Evolutionary conservation across 441 rosid genomes (phyloP).

Genomic region (Adansonia gregorii): DNA sequence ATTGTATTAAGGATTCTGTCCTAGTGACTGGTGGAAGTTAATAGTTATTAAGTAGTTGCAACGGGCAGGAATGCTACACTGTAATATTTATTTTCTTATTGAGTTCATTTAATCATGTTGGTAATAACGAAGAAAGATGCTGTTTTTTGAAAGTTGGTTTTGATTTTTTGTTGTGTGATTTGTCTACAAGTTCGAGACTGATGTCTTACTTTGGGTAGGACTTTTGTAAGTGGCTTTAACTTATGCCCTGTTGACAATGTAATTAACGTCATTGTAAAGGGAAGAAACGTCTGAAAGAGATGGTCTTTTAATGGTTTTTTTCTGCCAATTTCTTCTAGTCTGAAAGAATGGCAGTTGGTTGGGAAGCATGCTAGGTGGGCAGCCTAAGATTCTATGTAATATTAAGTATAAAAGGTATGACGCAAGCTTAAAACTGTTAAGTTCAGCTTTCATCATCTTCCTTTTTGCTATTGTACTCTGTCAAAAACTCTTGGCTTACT

Average conservation of each 20-base stretch:
- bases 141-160: slow-evolving; percentile 13
- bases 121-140: slow-evolving; percentile 44
- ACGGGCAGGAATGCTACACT: slow-evolving; percentile 30
- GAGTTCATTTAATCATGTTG: slow-evolving; percentile 33
- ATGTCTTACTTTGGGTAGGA: neutral
- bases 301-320: too few species aligned
- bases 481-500: too few species aligned
- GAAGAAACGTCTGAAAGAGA: neutral
- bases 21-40: slow-evolving; percentile 35
- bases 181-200: neutral
- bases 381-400: too few species aligned
- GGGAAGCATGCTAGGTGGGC: too few species aligned
- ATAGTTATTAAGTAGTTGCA: slow-evolving; percentile 25
- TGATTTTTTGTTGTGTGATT: neutral
- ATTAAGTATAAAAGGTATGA: too few species aligned
- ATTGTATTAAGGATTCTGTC: slow-evolving; percentile 35
- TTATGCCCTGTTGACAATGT: neutral
- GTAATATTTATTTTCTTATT: slow-evolving; percentile 41
- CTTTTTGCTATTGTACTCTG: too few species aligned
- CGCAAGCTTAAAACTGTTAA: too few species aligned
- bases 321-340: too few species aligned
- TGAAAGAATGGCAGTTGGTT: too few species aligned
- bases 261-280: neutral
- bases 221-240: neutral
- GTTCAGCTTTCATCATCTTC: too few species aligned